Evolutionary conservation across 495 filamentous ascomycete genomes (phyloP).

Genomic region (Delitschia confertaspora): DNA sequence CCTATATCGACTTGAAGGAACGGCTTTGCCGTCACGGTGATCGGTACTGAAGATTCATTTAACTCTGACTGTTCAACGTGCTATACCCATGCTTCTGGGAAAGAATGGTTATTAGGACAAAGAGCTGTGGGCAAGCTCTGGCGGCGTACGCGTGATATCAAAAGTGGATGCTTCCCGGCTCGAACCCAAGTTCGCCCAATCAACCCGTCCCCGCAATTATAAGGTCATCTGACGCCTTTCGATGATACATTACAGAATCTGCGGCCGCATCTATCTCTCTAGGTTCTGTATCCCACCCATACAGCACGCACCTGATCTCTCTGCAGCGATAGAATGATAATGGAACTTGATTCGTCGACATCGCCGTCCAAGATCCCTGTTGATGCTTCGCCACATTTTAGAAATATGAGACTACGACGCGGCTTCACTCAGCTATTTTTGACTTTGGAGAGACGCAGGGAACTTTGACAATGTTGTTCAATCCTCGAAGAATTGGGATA

Average conservation of each 20-base stretch:
- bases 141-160: constrained; percentile 19
- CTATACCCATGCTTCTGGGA: too few relatives aligned
- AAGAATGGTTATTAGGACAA: constrained; percentile 14
- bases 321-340: too few relatives aligned
- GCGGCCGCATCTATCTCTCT: neutral
- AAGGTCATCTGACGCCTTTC: neutral
- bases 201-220: neutral
- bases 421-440: constrained; percentile 9
- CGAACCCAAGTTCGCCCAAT: neutral
- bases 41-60: too few relatives aligned
- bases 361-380: constrained; percentile 10
- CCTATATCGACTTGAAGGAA: too few relatives aligned
- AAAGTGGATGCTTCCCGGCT: constrained; percentile 4
- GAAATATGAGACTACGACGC: neutral
- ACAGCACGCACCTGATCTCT: too few relatives aligned
- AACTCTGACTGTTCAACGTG: too few relatives aligned
- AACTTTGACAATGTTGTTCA: neutral
- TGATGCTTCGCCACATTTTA: constrained; percentile 14
- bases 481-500: neutral
- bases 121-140: constrained; percentile 9
- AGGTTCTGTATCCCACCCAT: too few relatives aligned
- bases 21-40: too few relatives aligned
- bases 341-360: constrained; percentile 14
- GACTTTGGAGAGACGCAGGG: neutral
- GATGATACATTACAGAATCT: neutral